Percentiles rank a stretch among this genome's conserved stretches.
These are phyloP conservation scores for Solanum chmielewskii DNA, from an alignment of 257 asterid species.

Conservation along the genomic window DNA sequence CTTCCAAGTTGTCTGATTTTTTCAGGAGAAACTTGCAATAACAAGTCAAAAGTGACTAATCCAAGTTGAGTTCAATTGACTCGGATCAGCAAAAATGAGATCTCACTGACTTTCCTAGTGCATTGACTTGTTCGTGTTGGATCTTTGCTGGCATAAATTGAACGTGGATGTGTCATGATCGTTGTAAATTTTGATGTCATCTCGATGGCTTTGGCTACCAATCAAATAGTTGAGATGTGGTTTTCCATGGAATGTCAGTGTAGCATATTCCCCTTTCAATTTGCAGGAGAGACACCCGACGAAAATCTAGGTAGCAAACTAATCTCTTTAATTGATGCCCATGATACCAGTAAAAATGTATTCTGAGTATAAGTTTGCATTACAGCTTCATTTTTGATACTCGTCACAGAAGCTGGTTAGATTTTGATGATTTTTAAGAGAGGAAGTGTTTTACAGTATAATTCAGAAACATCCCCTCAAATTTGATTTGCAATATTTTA, in stretches of 20 bases:
- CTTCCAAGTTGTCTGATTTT: conserved; percentile 50
- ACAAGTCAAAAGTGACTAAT: conserved; percentile 15
- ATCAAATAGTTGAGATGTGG: not conserved
- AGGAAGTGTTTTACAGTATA: not conserved
- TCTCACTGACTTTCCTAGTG: not conserved
- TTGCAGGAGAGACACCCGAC: not conserved
- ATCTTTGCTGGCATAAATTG: not conserved
- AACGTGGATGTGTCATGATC: not conserved
- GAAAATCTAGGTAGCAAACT: not conserved
- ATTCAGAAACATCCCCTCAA: not conserved
- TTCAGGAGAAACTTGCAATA: conserved; percentile 63
- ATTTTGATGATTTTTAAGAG: not conserved
- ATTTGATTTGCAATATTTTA: not conserved
- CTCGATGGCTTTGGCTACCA: not conserved
- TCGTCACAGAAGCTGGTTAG: not conserved
- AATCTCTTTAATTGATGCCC: not conserved
- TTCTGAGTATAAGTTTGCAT: not conserved
- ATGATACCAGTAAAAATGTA: not conserved
- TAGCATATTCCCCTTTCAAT: not conserved
- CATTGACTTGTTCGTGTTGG: not conserved
- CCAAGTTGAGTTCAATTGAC: conserved; percentile 23
- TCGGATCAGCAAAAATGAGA: not conserved
- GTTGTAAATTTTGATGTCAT: not conserved
- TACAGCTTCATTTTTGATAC: not conserved
- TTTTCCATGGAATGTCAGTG: not conserved